A percentile compares a stretch with the other conserved stretches of the same genome.
phyloP scores from a whole-genome alignment of 2,329 filamentous ascomycete species.

The Grosmannia huntii region DNA sequence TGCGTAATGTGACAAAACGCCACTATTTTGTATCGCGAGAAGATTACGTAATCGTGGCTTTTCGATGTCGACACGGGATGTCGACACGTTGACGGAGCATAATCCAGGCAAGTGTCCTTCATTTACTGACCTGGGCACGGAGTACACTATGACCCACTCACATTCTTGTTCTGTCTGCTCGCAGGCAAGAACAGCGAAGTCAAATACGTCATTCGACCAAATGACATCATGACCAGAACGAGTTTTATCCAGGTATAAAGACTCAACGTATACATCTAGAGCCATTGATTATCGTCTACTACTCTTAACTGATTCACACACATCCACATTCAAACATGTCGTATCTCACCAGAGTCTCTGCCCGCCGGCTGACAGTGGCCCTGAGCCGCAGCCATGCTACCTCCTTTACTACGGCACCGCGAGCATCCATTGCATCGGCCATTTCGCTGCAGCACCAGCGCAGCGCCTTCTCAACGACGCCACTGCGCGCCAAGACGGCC shows the following conservation, averaged over 20 bases:
- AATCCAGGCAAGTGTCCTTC: too few species aligned
- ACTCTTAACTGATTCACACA: too few species aligned
- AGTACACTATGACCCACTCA: not conserved
- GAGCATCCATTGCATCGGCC: slow-evolving; percentile 15
- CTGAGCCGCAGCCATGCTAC: slow-evolving; percentile 7
- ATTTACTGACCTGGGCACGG: too few species aligned
- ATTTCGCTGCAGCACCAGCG: slow-evolving; percentile 17
- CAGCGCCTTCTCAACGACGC: slow-evolving; percentile 34
- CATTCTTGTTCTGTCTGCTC: not conserved
- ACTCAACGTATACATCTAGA: not conserved
- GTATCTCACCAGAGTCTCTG: slow-evolving; percentile 33
- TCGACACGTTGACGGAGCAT: too few species aligned
- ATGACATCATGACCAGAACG: not conserved
- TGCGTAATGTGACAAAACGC: too few species aligned
- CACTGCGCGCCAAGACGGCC: slow-evolving; percentile 32
- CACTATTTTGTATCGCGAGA: too few species aligned
- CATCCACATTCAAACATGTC: slow-evolving; percentile 34
- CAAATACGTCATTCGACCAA: not conserved
- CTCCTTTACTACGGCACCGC: slow-evolving; percentile 12
- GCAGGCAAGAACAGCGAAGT: not conserved
- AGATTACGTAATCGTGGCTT: not conserved
- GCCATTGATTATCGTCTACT: too few species aligned
- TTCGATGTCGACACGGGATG: too few species aligned
- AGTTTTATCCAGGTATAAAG: not conserved
- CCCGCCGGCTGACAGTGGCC: slow-evolving; percentile 27